phyloP scores from a whole-genome alignment of 2,329 filamentous ascomycete species.

The Colletotrichum filicis region DNA sequence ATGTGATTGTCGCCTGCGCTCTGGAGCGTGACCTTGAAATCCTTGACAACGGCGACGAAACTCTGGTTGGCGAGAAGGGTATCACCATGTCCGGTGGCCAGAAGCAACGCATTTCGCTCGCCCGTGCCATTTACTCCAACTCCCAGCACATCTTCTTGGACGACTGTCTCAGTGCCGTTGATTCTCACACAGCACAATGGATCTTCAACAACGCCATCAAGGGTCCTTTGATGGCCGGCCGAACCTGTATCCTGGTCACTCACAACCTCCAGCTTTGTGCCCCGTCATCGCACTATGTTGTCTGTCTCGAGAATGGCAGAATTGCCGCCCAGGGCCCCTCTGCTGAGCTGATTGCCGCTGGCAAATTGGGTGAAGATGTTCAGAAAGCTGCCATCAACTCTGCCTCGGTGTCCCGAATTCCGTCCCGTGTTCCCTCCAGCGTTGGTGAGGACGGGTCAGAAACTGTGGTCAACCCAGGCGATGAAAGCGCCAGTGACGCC shows the following conservation, averaged over 20 bases:
- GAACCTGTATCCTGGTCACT: constrained; percentile 95
- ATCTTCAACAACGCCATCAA: constrained; percentile 95
- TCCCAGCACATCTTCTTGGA: constrained; percentile 91
- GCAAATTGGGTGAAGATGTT: constrained; percentile 87
- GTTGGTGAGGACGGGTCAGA: constrained; percentile 71
- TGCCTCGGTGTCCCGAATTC: constrained; percentile 74
- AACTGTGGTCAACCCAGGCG: constrained; percentile 65
- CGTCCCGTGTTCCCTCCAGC: constrained; percentile 83
- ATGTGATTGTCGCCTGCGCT: constrained; percentile 91
- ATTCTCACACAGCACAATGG: constrained; percentile 97
- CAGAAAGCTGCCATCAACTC: constrained; percentile 79
- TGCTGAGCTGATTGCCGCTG: constrained; percentile 83
- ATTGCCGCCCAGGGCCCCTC: constrained; percentile 81
- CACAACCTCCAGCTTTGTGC: constrained; percentile 93
- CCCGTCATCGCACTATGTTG: constrained; percentile 81
- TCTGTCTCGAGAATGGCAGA: constrained; percentile 89
- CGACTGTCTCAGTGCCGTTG: constrained; percentile 95
- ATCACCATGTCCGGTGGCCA: constrained; percentile 97
- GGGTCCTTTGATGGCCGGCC: constrained; percentile 86
- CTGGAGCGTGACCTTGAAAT: constrained; percentile 92
- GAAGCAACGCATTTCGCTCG: constrained; percentile 96
- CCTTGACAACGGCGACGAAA: constrained; percentile 91
- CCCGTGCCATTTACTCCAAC: constrained; percentile 96
- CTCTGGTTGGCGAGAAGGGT: constrained; percentile 95
- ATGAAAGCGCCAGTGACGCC: constrained; percentile 58